Percentiles rank a stretch among this genome's conserved stretches.
Evolutionary conservation across 257 asterid genomes (phyloP).

Genomic region (Coffea eugenioides): DNA sequence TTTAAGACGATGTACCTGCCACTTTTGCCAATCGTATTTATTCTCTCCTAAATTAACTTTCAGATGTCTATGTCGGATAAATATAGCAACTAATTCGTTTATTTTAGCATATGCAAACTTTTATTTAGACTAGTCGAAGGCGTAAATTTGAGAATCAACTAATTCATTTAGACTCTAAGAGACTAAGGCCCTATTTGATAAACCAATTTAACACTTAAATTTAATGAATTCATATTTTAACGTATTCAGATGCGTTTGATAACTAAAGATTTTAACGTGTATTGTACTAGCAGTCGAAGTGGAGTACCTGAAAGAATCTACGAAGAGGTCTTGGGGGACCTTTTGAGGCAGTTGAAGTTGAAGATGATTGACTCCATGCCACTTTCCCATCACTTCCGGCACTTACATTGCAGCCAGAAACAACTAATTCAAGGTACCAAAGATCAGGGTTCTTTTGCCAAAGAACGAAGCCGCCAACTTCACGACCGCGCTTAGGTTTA

Average conservation of each 20-base stretch:
- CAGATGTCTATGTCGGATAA: no score
- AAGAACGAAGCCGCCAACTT: constrained; percentile 81
- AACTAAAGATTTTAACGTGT: no score
- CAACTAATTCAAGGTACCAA: constrained; percentile 84
- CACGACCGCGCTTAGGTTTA: constrained; percentile 29
- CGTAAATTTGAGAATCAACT: no score
- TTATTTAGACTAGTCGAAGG: no score
- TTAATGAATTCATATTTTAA: no score
- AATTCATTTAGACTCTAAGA: no score
- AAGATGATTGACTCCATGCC: constrained; percentile 80
- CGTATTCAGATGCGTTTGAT: no score
- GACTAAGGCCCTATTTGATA: no score
- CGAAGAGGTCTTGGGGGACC: constrained; percentile 91
- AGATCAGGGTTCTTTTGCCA: constrained; percentile 95
- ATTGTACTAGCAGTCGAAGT: not conserved
- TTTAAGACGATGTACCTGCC: not conserved
- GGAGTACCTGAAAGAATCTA: constrained; percentile 80
- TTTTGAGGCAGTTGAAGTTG: constrained; percentile 47
- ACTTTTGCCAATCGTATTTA: no score
- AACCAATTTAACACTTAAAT: no score
- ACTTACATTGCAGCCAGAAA: constrained; percentile 66
- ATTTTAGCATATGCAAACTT: not conserved
- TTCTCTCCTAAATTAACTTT: not conserved
- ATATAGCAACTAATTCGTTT: no score
- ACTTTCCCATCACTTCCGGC: constrained; percentile 88